Evolutionary conservation across 805 yeast genomes (phyloP).

Genomic region (Suhomyces sp.): DNA sequence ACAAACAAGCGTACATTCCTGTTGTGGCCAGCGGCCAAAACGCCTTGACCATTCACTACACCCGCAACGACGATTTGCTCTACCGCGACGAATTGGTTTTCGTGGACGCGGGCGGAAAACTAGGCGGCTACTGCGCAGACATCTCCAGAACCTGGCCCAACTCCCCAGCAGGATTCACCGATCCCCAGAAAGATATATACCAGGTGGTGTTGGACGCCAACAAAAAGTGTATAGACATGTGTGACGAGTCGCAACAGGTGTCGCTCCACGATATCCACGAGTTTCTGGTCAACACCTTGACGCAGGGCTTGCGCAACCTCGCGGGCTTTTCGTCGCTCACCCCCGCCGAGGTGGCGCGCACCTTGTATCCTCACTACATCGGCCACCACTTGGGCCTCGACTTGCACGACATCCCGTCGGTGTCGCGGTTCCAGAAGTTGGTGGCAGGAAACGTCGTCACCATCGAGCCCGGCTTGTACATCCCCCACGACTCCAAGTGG

Average conservation of each 20-base stretch:
- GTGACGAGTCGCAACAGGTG: constrained; percentile 50
- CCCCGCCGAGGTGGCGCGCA: constrained; percentile 49
- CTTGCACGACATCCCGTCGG: constrained; percentile 75
- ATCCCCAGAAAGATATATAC: constrained; percentile 80
- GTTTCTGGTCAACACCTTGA: constrained; percentile 56
- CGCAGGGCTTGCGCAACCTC: constrained; percentile 62
- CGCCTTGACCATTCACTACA: constrained; percentile 89
- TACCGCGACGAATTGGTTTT: constrained; percentile 77
- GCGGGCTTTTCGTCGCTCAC: constrained; percentile 58
- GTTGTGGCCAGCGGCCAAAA: constrained; percentile 94
- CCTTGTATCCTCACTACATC: constrained; percentile 84
- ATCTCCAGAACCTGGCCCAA: constrained; percentile 97
- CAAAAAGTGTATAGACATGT: constrained; percentile 67
- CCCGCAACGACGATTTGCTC: constrained; percentile 83
- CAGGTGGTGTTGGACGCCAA: constrained; percentile 85
- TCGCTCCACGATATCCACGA: constrained; percentile 77
- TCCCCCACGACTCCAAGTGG: constrained; percentile 69
- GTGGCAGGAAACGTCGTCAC: constrained; percentile 80
- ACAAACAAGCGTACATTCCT: constrained; percentile 85
- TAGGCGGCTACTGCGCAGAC: constrained; percentile 94
- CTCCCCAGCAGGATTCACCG: constrained; percentile 62
- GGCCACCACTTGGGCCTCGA: constrained; percentile 96
- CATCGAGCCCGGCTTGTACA: constrained; percentile 92
- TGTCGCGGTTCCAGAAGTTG: constrained; percentile 54
- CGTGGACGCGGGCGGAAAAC: constrained; percentile 91